Evolutionary conservation across 495 filamentous ascomycete genomes (phyloP).

Genomic region (Aspergillus indologenus): DNA sequence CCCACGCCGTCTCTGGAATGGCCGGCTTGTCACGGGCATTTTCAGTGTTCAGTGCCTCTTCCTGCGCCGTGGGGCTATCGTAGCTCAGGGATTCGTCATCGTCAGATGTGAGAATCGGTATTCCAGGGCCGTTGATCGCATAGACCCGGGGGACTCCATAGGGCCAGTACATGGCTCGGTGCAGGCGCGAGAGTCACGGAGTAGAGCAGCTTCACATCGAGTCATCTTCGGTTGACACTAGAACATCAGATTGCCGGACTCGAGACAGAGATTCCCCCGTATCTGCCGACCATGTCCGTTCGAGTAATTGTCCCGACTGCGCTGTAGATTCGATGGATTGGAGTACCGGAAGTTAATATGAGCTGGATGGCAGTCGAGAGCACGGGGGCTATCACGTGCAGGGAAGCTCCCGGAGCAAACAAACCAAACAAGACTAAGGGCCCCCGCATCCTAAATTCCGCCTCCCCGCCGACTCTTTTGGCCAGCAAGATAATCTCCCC

Average conservation of each 20-base stretch:
- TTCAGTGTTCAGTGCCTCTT: constrained; percentile 9
- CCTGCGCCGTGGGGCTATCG: constrained; percentile 19
- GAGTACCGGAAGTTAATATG: neutral
- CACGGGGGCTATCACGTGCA: constrained; percentile 16
- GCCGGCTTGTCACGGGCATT: constrained; percentile 18
- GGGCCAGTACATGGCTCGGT: constrained; percentile 91
- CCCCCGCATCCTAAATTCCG: constrained; percentile 17
- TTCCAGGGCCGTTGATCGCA: constrained; percentile 62
- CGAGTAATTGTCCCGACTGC: neutral
- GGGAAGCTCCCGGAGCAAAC: constrained; percentile 15
- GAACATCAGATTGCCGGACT: constrained; percentile 20
- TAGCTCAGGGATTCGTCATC: constrained; percentile 22
- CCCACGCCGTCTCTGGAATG: constrained; percentile 35
- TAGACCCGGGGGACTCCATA: constrained; percentile 87
- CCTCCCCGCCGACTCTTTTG: constrained; percentile 3
- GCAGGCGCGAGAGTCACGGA: constrained; percentile 26
- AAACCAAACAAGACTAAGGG: constrained; percentile 11
- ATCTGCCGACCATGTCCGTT: constrained; percentile 21
- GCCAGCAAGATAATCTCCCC: neutral
- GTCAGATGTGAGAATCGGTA: constrained; percentile 36
- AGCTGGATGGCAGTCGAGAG: neutral
- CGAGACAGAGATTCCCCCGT: constrained; percentile 20
- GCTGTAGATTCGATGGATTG: constrained; percentile 1
- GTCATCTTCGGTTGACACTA: constrained; percentile 34
- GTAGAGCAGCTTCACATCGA: constrained; percentile 35